These are phyloP conservation scores for Plasmodium vinckei DNA, from an alignment of 169 alveolate genomes.

Conservation along the genomic window DNA sequence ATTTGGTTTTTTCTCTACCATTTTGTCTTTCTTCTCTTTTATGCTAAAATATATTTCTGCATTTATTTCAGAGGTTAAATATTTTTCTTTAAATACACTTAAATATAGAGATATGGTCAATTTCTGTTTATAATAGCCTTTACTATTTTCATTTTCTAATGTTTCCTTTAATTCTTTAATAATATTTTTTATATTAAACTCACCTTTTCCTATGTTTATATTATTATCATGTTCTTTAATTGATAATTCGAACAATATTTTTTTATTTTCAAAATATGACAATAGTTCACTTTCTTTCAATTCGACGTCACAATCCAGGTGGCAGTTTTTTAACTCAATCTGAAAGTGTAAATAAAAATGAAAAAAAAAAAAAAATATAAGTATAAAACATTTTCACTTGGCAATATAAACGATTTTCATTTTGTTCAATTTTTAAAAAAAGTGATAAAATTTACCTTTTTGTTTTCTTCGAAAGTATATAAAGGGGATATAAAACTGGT, in stretches of 20 bases:
- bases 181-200: conserved; percentile 6
- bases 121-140: conserved; percentile 20
- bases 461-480: conserved; percentile 24
- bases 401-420: background rate
- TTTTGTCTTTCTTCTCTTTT: background rate
- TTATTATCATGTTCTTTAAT: conserved; percentile 7
- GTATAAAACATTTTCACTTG: background rate
- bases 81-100: conserved; percentile 60
- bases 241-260: conserved; percentile 3
- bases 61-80: conserved; percentile 45
- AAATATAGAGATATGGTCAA: conserved; percentile 20
- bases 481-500: conserved; percentile 16
- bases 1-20: background rate
- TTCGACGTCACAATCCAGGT: conserved; percentile 28
- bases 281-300: conserved; percentile 7
- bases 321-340: conserved; percentile 58
- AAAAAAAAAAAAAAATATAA: conserved; percentile 5
- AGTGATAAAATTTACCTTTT: conserved; percentile 1
- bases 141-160: background rate
- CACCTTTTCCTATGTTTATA: conserved; percentile 55
- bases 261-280: conserved; percentile 9
- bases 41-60: conserved; percentile 13
- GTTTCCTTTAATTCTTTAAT: conserved; percentile 14
- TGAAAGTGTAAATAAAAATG: background rate
- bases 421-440: background rate